Conservation (phyloP, 148 eudicot genomes). For the Nyssa sinensis region DNA sequence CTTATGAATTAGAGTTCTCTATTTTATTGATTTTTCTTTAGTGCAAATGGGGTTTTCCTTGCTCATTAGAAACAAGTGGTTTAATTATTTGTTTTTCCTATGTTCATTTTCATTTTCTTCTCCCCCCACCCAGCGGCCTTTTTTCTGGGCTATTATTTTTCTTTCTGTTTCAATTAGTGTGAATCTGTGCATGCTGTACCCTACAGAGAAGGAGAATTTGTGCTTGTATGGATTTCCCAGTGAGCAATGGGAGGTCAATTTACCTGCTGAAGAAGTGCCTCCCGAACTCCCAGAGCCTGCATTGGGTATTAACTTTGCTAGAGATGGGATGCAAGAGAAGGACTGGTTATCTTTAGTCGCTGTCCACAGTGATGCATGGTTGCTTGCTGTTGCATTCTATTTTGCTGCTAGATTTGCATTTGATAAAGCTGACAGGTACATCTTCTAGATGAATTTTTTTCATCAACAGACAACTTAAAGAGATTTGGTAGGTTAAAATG, state of each 20-base stretch:
- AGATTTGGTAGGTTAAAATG: neutral
- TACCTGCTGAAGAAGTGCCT: conserved; percentile 93
- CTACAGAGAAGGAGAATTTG: conserved; percentile 82
- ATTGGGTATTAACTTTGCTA: conserved; percentile 87
- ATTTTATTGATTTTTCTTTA: no score
- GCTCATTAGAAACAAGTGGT: no score
- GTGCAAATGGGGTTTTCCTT: no score
- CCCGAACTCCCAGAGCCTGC: conserved; percentile 97
- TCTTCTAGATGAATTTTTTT: neutral
- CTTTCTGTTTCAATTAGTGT: neutral
- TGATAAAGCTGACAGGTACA: conserved; percentile 86
- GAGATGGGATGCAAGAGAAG: conserved; percentile 87
- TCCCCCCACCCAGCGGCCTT: no score
- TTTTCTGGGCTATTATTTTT: neutral
- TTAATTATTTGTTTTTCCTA: no score
- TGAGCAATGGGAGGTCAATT: conserved; percentile 91
- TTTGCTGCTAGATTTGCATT: conserved; percentile 92
- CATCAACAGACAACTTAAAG: neutral
- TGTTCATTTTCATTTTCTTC: no score
- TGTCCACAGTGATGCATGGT: conserved; percentile 92
- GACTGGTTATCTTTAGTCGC: conserved; percentile 92
- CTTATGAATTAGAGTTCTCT: no score
- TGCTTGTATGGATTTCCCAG: conserved; percentile 86
- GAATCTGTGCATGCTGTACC: conserved; percentile 12
- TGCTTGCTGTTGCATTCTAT: conserved; percentile 86